Percentiles rank a stretch among this genome's conserved stretches.
These are phyloP conservation scores for Bjerkandera adusta DNA, from an alignment of 1,284 basidiomycete species.

Conservation along the genomic window DNA sequence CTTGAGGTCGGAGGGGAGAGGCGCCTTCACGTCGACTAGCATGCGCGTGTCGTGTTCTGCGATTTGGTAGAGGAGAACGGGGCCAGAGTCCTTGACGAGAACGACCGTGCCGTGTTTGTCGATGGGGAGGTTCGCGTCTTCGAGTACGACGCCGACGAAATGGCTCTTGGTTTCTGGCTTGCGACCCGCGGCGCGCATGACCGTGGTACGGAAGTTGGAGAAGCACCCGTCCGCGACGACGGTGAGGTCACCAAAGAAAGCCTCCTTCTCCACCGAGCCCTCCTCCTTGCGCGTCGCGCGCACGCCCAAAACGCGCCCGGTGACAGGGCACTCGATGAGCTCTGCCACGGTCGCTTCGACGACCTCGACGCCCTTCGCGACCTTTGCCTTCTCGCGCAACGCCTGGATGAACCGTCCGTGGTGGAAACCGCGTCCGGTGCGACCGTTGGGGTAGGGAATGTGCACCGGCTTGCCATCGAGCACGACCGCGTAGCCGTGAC, in stretches of 20 bases:
- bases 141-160: constrained; percentile 81
- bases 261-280: constrained; percentile 42
- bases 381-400: constrained; percentile 66
- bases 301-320: constrained; percentile 62
- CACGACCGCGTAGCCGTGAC: constrained; percentile 87
- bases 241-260: constrained; percentile 75
- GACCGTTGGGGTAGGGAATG: constrained; percentile 83
- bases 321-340: constrained; percentile 60
- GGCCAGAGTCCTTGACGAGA: constrained; percentile 70
- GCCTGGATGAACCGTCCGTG: constrained; percentile 92
- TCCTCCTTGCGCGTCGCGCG: constrained; percentile 45
- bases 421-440: constrained; percentile 85
- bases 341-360: constrained; percentile 84
- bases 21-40: constrained; percentile 88
- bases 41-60: constrained; percentile 82
- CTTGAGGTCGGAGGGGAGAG: constrained; percentile 82
- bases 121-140: constrained; percentile 75
- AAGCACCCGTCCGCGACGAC: constrained; percentile 95
- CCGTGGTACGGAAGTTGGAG: constrained; percentile 72
- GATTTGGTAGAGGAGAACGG: constrained; percentile 90
- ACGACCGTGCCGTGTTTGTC: constrained; percentile 88
- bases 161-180: constrained; percentile 66
- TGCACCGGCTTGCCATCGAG: constrained; percentile 67
- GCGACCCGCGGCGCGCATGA: constrained; percentile 48
- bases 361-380: constrained; percentile 64